Percentiles rank a stretch among this genome's conserved stretches.
Conservation (phyloP, 192 early-diverging fungal species). For the Haplosporangium gracile region DNA sequence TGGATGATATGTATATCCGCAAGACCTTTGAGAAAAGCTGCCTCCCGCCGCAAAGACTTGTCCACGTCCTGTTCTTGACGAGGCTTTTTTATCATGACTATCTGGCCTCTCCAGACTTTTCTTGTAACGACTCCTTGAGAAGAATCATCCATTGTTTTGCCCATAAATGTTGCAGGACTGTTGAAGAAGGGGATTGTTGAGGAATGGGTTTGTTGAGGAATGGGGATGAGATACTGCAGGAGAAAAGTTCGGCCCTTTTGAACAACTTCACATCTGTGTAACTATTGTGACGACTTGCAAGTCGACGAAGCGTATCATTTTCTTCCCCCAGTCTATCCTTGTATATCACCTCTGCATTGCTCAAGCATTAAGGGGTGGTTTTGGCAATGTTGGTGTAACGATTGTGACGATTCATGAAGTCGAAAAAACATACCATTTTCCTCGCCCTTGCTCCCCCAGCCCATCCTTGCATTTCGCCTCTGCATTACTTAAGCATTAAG, state of each 20-base stretch:
- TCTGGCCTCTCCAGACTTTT: not conserved
- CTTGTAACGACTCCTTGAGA: not conserved
- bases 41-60: not conserved
- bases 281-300: not conserved
- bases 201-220: not conserved
- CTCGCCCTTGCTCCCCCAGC: too few species aligned
- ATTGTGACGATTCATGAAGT: too few species aligned
- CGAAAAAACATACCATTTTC: too few species aligned
- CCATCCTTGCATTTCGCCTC: too few species aligned
- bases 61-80: not conserved
- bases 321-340: not conserved
- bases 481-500: not conserved
- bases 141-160: not conserved
- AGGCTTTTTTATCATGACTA: not conserved
- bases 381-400: not conserved
- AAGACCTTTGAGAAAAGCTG: not conserved
- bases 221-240: not conserved
- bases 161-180: not conserved
- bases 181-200: not conserved
- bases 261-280: not conserved
- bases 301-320: not conserved
- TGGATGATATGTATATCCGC: conserved; percentile 16
- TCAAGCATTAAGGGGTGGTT: conserved; percentile 6
- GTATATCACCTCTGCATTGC: not conserved
- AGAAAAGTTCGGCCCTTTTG: not conserved